These are phyloP conservation scores for Candida smagusa DNA, from an alignment of 1,139 yeast species.

Conservation along the genomic window DNA sequence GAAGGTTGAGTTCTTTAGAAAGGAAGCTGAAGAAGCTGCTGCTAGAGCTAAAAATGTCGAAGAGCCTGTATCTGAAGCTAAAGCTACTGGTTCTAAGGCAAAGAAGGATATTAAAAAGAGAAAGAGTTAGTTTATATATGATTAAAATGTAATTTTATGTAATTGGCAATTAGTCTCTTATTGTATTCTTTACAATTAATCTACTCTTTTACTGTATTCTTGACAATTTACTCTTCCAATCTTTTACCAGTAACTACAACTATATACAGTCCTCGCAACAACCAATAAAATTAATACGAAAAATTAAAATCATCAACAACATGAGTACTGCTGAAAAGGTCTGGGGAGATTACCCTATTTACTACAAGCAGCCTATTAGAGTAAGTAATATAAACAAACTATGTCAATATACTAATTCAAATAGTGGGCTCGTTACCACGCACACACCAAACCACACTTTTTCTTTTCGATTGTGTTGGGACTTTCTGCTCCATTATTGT, in stretches of 20 bases:
- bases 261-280: background rate
- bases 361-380: conserved; percentile 61
- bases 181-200: no score
- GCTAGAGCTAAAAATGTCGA: conserved; percentile 9
- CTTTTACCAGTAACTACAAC: no score
- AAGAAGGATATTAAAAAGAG: conserved; percentile 11
- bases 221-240: no score
- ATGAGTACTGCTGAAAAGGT: conserved; percentile 28
- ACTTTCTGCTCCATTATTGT: conserved; percentile 61
- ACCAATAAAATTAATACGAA: background rate
- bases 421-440: conserved; percentile 76
- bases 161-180: no score
- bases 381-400: conserved; percentile 37
- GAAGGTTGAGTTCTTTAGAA: conserved; percentile 46
- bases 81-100: conserved; percentile 11
- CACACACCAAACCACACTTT: conserved; percentile 76
- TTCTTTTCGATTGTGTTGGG: conserved; percentile 71
- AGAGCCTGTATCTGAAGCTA: conserved; percentile 7
- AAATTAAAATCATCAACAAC: conserved; percentile 1
- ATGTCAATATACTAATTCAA: conserved; percentile 24
- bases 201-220: no score
- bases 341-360: conserved; percentile 57
- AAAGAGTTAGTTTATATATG: conserved; percentile 8
- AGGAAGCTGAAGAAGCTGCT: conserved; percentile 34
- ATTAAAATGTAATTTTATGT: no score